Percentiles rank a stretch among this genome's conserved stretches.
Conservation (phyloP, 1,284 basidiomycete species). For the Apiotrichum sp. region DNA sequence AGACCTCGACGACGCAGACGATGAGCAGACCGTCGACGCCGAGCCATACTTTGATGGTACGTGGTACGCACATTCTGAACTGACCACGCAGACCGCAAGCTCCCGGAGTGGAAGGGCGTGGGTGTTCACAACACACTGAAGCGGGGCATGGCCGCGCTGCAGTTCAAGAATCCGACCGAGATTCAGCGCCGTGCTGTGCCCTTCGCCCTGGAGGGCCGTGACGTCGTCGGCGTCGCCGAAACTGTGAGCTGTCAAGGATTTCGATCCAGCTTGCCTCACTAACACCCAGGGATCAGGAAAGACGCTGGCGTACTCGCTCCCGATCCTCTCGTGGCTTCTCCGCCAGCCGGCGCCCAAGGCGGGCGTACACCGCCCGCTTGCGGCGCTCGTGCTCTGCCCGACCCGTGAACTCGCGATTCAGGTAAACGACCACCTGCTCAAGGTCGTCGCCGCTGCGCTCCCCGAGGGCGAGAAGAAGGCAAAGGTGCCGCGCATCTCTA, state of each 20-base stretch:
- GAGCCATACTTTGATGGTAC: constrained; percentile 33
- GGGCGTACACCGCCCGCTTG: constrained; percentile 50
- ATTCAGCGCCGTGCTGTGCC: constrained; percentile 76
- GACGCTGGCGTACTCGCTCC: constrained; percentile 89
- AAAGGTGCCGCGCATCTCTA: constrained; percentile 61
- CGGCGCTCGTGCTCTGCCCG: constrained; percentile 80
- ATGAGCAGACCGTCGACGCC: constrained; percentile 16
- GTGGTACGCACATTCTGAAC: neutral
- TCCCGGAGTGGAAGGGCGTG: constrained; percentile 66
- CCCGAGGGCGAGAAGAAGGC: constrained; percentile 49
- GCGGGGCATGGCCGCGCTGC: constrained; percentile 59
- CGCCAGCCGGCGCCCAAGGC: constrained; percentile 41
- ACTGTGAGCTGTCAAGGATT: constrained; percentile 54
- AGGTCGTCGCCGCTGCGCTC: constrained; percentile 27
- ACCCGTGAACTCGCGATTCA: constrained; percentile 95
- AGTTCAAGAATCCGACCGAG: constrained; percentile 71
- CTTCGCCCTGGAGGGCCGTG: constrained; percentile 57
- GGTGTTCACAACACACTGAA: constrained; percentile 63
- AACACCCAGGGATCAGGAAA: constrained; percentile 77
- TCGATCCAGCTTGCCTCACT: neutral
- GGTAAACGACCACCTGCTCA: constrained; percentile 74
- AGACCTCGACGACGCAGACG: constrained; percentile 29
- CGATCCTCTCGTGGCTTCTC: constrained; percentile 77
- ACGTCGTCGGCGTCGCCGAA: constrained; percentile 84
- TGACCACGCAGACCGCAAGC: constrained; percentile 46